Conservation (phyloP, 257 asterid genomes). For the Solanum sejunctum region DNA sequence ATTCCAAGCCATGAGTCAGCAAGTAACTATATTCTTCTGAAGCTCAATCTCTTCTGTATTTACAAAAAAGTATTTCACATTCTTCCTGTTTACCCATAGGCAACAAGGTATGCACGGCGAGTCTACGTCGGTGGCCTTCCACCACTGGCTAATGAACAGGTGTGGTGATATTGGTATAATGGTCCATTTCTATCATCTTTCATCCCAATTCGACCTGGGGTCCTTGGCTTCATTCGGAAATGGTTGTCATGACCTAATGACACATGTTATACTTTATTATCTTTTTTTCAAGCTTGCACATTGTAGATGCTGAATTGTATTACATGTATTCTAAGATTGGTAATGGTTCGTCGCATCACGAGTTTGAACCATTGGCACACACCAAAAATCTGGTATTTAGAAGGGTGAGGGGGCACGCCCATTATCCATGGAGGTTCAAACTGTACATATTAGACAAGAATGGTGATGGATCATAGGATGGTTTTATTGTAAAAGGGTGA, state of each 20-base stretch:
- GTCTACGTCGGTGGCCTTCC: constrained; percentile 98
- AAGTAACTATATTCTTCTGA: constrained; percentile 30
- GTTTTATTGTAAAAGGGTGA: not conserved
- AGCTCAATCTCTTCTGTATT: not conserved
- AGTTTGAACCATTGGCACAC: not conserved
- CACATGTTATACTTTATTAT: not conserved
- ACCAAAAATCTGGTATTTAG: not conserved
- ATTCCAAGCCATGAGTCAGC: constrained; percentile 96
- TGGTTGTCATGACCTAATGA: not conserved
- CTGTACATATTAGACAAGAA: not conserved
- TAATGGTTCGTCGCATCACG: not conserved
- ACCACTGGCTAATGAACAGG: constrained; percentile 96
- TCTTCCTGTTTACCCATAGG: constrained; percentile 27
- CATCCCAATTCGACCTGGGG: not conserved
- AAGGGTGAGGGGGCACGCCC: not conserved
- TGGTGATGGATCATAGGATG: not conserved
- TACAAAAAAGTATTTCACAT: not conserved
- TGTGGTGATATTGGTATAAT: constrained; percentile 2
- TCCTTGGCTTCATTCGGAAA: not conserved
- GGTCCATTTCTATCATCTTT: not conserved
- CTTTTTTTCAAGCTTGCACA: not conserved
- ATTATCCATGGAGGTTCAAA: not conserved
- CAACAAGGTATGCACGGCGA: constrained; percentile 95
- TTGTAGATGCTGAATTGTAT: not conserved
- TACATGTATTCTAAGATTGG: not conserved